Evolutionary conservation across 2,329 filamentous ascomycete species (phyloP), one percentile per base, ranked within the genome.

Genomic region (Pseudogymnoascus sp.): DNA sequence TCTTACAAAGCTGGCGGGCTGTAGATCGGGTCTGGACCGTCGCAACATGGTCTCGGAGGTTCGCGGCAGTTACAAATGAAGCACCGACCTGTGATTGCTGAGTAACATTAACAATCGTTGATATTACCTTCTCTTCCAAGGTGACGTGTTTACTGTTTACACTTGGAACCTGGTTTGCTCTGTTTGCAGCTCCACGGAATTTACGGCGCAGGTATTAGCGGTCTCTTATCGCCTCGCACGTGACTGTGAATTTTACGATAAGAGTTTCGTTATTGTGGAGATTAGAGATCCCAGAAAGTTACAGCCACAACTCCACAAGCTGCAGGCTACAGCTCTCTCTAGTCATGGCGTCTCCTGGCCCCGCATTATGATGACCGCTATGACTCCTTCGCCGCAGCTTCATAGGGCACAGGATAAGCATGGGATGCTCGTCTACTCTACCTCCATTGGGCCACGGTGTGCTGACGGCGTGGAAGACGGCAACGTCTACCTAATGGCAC

Each of bases 1-100:
- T 55, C 49, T 55, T 55, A 55, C 49, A 55, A 55, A 55, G 49
- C 49, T 55, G 29, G n/a, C 49, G 16, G 29, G 49, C 29, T 19
- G 49, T 33, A 33, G 49, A 52, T 52, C 6, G 29, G 49, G 49
- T 4, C 49, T 55, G 49, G 29, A 55, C 49, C 29, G 49, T 33
- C 49, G 29, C 49, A 55, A 12, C 49, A 55, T 55, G 26, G 49
- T 55, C 5, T 55, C 29, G n/a, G 49, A 55, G 49, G 26, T 33
- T 55, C 19, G 45, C 16, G 49, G 49, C 33, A 29, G 49, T 55
- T 55, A 33, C 12, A 33, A 55, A 33, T 33, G 6, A 52, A 6
- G 7, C 7, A 11, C 4, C 2, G 7, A 11, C n/a, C 14, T 29
- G 23, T 52, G 12, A 16, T 52, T 31, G 26, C 45, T 52, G 26